Base-by-base conservation (phyloP, 2,329 filamentous ascomycete genomes). In the Xylaria sp. region DNA sequence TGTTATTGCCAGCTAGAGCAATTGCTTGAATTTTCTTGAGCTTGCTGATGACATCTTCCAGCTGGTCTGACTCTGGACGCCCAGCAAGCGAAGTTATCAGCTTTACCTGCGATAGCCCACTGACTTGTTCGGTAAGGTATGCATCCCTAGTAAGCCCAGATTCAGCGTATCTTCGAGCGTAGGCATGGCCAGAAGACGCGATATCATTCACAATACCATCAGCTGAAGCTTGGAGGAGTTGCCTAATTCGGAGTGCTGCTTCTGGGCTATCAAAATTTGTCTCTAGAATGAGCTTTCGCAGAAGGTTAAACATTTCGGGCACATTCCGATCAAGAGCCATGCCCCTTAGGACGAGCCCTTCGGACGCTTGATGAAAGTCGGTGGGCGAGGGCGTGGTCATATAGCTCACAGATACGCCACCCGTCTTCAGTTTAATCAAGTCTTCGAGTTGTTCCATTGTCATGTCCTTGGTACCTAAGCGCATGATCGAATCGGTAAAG, bases 381-480 rank as follows among this genome's bases (percentile, higher is more conserved):
- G 86, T 86, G 0, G 95, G 93, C 2, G 90, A 93, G 0, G 94
- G 88, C 0, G 91, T 90, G n/a, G 91, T 88, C 80, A 97, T 92
- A 74, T 97, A 94, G 1, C 92, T 90, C 17, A 97, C 90, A 2
- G 90, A 92, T 44, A 99, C 88, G 10, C 96, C 96, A 23, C 96
- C 96, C 1, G 96, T 98, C 83, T 97, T 97, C 36, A 98, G 86
- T 80, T 98, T 98, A 79, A 99, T 97, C 64, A 94, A 82, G 77
- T 98, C 96, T 80, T 99, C 96, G 60, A 98, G 88, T 79, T 97
- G 90, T 79, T 97, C 96, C 92, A 97, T 97, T 0, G 90, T 90
- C 85, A 92, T 92, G 68, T 90, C 88, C 74, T 92, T 92, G 2
- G 95, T 99, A 15, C 96, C 96, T 9, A 99, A 87, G 23, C 96